Conservation (phyloP, 2,329 filamentous ascomycete species). For the Clarireedia homoeocarpa region DNA sequence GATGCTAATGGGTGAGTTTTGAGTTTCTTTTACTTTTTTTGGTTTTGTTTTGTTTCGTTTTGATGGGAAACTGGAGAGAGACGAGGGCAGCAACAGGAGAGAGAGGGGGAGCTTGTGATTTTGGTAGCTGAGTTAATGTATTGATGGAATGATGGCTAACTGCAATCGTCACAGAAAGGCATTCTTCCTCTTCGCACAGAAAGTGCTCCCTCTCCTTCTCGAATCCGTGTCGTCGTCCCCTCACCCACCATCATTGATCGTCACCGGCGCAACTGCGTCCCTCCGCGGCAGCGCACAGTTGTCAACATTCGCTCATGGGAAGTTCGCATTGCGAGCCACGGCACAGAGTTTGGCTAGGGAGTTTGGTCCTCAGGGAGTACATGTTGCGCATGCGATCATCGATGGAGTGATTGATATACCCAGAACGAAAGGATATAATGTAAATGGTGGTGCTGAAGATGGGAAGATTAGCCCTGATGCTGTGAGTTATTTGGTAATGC, state of each 20-base stretch:
- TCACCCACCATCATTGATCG: slow-evolving; percentile 70
- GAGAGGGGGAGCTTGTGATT: no score
- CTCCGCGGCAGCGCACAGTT: slow-evolving; percentile 64
- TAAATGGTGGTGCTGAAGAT: slow-evolving; percentile 41
- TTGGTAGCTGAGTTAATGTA: no score
- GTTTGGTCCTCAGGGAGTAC: slow-evolving; percentile 76
- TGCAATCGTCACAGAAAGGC: slow-evolving; percentile 34
- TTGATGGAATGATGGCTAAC: neutral
- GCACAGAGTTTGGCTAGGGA: slow-evolving; percentile 71
- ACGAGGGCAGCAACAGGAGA: neutral
- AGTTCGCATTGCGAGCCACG: slow-evolving; percentile 70
- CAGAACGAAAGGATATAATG: slow-evolving; percentile 46
- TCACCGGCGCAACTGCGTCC: slow-evolving; percentile 81
- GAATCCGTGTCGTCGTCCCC: slow-evolving; percentile 44
- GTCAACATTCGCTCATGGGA: slow-evolving; percentile 66
- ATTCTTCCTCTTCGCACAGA: slow-evolving; percentile 69
- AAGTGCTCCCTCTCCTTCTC: slow-evolving; percentile 61
- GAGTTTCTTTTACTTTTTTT: neutral
- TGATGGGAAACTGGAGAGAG: neutral
- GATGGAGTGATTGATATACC: slow-evolving; percentile 83
- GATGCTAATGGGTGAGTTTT: slow-evolving; percentile 42
- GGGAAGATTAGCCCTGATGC: slow-evolving; percentile 67
- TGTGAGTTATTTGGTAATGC: slow-evolving; percentile 40
- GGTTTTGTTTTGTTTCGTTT: neutral
- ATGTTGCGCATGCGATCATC: slow-evolving; percentile 75